Evolutionary conservation across 768 basidiomycete genomes (phyloP), one percentile per base, ranked within the genome.

Genomic region (Pisolithus tinctorius): DNA sequence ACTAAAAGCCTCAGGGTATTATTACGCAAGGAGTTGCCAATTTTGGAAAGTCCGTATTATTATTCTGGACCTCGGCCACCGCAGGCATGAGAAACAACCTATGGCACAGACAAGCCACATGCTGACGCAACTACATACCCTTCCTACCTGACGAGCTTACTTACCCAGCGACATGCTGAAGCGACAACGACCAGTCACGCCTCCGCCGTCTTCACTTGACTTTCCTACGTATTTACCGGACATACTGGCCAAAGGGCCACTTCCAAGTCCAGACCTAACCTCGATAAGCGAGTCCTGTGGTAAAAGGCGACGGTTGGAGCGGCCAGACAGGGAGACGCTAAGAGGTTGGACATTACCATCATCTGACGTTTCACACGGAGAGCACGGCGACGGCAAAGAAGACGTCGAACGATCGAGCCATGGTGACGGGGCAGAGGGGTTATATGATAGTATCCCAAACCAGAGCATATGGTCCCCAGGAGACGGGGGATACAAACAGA

Each of bases 271-370:
- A 43, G 57, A 57, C 45, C 36, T 50, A 45, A 48, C 41, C 25
- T 52, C 58, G 23, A 41, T 48, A 25, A 49, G 61, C 61, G 52
- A 53, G 63, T 43, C 74, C 62, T 51, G 62, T 70, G 36, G 65
- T 37, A 86, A 86, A 61, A 80, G 84, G 26, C 74, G 75, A 57
- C 75, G 83, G 57, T 68, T 72, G 17, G 61, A 69, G 25, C 74
- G 79, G 47, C 82, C 82, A 37, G 65, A 34, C 11, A 11, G 14
- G 13, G 34, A 11, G 13, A 34, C 4, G 34, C 34, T 34, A 3
- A 34, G 13, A 34, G 34, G 13, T 34, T 34, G 11, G 34, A 13
- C 11, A 14, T 11, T 11, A 3, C 13, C 34, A 34, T 47, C 48
- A n/a, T 8, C 56, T 13, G 42, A 27, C n/a, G 29, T 31, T 43